Evolutionary conservation across 306 rosid genomes (phyloP), one percentile per base, ranked within the genome.

Genomic region (Citrullus colocynthis): DNA sequence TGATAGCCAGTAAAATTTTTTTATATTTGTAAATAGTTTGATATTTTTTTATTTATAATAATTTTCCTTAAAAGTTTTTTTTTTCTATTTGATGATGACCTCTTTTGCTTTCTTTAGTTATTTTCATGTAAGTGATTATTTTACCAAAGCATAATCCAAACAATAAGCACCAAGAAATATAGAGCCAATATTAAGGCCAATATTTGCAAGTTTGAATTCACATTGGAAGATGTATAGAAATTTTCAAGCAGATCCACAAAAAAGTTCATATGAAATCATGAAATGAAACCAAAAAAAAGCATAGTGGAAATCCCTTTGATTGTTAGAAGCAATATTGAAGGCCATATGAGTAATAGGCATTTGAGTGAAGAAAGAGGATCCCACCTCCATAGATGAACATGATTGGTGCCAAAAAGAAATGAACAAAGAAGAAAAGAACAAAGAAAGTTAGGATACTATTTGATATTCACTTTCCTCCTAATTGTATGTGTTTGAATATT

Each of bases 391-490:
- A 7, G 62, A 74, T 74, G 45, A 54, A 32, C 78, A 74, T 74
- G 48, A 54, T 74, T 74, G 63, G 30, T 51, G 78, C 78, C 78
- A 74, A 74, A 74, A 74, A 74, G 63, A 73, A 73, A 49, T 30
- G 44, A 51, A 73, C 77, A 73, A 73, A 73, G 59, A 71, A 48
- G 57, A 71, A 71, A 71, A 71, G 41, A 44, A 69, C 75, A 69
- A 69, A 69, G 34, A 65, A 18, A 65, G 15, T 36, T 37, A 17
- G 54, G n/a, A 20, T 41, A 67, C 54, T 42, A 65, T 65, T 37
- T 65, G 51, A 65, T 39, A 65, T 65, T 48, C 30, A 65, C 73
- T 18, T 65, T 48, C 73, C 73, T 65, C 70, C 70, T 65, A 65
- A 65, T 65, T 67, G 74, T 37, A 49, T 70, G 39, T 45, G 12